Conservation (phyloP, 1,139 yeast genomes). For the Geotrichum klebahnii region DNA sequence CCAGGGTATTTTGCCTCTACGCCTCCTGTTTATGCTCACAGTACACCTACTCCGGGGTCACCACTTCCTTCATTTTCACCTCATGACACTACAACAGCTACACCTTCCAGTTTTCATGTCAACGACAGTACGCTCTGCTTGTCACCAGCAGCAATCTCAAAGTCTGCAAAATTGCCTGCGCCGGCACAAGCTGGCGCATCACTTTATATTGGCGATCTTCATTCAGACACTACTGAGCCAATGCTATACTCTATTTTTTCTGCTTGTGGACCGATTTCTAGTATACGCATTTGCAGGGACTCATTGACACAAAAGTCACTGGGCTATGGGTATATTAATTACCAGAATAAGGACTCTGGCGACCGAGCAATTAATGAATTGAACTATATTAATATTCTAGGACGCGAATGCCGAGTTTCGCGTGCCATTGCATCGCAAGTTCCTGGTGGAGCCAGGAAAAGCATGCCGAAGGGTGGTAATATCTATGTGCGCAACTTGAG, state of each 20-base stretch:
- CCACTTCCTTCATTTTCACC: not conserved
- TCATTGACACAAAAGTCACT: conserved; percentile 41
- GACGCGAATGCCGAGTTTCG: conserved; percentile 50
- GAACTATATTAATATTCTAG: conserved; percentile 43
- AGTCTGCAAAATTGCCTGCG: not conserved
- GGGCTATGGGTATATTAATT: conserved; percentile 52
- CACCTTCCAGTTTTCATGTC: not conserved
- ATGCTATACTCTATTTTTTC: conserved; percentile 40
- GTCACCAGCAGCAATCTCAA: not conserved
- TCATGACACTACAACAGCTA: not conserved
- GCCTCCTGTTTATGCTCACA: not conserved
- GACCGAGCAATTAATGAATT: conserved; percentile 44
- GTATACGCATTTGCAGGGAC: conserved; percentile 48
- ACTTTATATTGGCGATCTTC: conserved; percentile 51
- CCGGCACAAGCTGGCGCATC: conserved; percentile 26
- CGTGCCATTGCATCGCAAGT: conserved; percentile 44
- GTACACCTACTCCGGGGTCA: not conserved
- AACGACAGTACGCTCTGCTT: not conserved
- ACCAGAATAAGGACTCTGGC: conserved; percentile 41
- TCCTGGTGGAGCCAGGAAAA: not conserved
- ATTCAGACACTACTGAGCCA: conserved; percentile 41
- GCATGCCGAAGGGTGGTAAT: conserved; percentile 35
- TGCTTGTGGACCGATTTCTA: conserved; percentile 41
- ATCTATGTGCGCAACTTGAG: conserved; percentile 48
- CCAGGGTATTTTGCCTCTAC: not conserved